phyloP scores from a whole-genome alignment of 257 asterid species.

The Nicotiana obtusifolia region DNA sequence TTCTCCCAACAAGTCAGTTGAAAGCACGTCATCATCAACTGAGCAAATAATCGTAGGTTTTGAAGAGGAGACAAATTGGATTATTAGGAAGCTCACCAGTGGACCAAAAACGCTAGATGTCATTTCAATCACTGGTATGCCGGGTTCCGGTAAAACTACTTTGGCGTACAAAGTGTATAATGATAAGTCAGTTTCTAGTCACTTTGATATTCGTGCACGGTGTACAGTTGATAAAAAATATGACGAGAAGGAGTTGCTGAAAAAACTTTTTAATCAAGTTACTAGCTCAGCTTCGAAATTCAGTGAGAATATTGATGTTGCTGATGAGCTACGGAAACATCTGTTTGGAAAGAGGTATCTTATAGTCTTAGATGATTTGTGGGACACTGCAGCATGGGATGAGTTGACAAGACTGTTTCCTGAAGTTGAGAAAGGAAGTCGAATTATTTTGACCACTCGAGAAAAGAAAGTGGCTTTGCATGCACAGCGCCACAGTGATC shows the following conservation, averaged over 20 bases:
- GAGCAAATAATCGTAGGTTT: neutral
- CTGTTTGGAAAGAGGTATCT: slow-evolving; percentile 11
- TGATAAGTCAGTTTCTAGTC: neutral
- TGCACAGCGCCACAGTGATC: neutral
- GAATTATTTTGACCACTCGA: slow-evolving; percentile 13
- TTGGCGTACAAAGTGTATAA: neutral
- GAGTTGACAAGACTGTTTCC: slow-evolving; percentile 8
- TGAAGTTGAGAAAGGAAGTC: neutral
- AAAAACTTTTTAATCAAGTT: neutral
- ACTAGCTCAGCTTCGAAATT: neutral
- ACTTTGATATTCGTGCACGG: slow-evolving; percentile 12
- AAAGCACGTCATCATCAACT: neutral
- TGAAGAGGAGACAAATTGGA: neutral
- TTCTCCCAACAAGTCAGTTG: neutral
- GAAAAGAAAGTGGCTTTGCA: neutral
- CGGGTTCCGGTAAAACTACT: neutral
- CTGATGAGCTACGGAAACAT: neutral
- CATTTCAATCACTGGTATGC: neutral
- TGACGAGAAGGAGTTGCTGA: neutral
- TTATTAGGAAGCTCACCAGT: neutral
- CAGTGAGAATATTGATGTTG: neutral
- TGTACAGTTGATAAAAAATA: neutral
- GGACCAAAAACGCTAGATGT: neutral
- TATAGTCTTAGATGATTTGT: slow-evolving; percentile 21
- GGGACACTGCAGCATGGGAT: slow-evolving; percentile 15